Base-by-base conservation (phyloP, 148 eudicot species). In the Rheum nobile region DNA sequence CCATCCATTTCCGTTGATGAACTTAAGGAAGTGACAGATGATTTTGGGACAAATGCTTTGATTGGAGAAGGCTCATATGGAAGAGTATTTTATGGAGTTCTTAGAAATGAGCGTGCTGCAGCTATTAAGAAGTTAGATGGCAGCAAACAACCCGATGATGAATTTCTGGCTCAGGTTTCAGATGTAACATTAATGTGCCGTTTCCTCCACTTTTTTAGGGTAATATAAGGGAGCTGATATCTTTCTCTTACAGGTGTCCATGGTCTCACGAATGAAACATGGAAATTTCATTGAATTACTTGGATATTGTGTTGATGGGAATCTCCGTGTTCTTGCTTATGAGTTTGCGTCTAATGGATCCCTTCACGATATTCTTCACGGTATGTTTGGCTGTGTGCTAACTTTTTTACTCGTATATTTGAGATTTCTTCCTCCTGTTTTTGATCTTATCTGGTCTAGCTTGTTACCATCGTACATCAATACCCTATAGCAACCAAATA, bases 31-130 rank as follows among this genome's bases (percentile, higher is more conserved):
- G 84, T 84, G 73, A 91, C 97, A 8, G 89, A 86, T 34, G 88
- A 89, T 74, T 91, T 89, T 77, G 97, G 97, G 61, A 82, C 92
- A 31, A 84, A 78, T 80, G 84, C 94, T 63, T 67, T 90, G 82
- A 88, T 92, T 74, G 98, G 93, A 54, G 96, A 92, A 79, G 96
- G 96, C 46, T 92, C 98, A 31, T 90, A 90, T 78, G 96, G 98
- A 24, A 80, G 96, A 73, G 98, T 93, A 42, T 93, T 87, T 67
- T 88, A 77, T 67, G 96, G 90, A 65, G 74, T 75, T 26, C 77
- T 93, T 41, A 81, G 73, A 70, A 86, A 71, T 82, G 96, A 86
- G n/a, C 84, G 84, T 31, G 86, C 83, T 74, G 91, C 87, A 29
- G 98, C 98, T 65, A 85, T 93, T 61, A 93, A 93, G 74, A 93